Conservation (phyloP, 2,329 filamentous ascomycete species). For the Penicillium sp. region DNA sequence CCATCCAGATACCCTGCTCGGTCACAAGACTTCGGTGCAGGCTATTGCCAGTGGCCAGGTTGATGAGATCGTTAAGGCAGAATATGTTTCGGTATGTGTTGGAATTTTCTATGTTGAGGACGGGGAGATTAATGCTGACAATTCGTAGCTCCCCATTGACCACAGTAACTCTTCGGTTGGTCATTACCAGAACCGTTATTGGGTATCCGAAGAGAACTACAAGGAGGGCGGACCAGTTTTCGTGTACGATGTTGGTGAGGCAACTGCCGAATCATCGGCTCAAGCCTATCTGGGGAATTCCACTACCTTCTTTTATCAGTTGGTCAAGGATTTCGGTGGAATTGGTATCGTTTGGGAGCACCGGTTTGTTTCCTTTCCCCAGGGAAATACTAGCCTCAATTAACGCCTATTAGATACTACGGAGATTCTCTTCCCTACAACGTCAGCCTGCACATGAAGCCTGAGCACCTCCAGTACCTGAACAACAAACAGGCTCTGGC, state of each 20-base stretch:
- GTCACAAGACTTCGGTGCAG: conserved; percentile 4
- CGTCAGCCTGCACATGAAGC: conserved; percentile 34
- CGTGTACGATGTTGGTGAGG: conserved; percentile 50
- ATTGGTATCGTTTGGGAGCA: conserved; percentile 45
- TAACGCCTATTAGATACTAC: conserved; percentile 39
- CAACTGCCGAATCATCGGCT: conserved; percentile 40
- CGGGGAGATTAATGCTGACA: background rate
- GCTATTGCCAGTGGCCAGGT: background rate
- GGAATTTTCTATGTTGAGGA: rapidly evolving
- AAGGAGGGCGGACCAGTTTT: conserved; percentile 56
- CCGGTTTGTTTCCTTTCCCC: conserved; percentile 30
- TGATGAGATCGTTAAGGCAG: background rate
- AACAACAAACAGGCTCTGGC: conserved; percentile 46
- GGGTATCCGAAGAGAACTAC: conserved; percentile 55
- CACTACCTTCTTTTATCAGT: conserved; percentile 30
- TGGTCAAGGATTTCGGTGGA: conserved; percentile 37
- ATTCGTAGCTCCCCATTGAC: conserved; percentile 33
- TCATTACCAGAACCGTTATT: conserved; percentile 57
- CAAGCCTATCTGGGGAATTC: conserved; percentile 35
- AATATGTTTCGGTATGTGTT: conserved; percentile 14
- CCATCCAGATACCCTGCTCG: conserved; percentile 13
- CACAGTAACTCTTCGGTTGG: conserved; percentile 38
- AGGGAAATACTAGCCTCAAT: background rate
- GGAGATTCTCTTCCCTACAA: conserved; percentile 42
- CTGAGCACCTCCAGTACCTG: conserved; percentile 44